Conservation (phyloP, 139 green algal species). For the Chlorella sp. region DNA sequence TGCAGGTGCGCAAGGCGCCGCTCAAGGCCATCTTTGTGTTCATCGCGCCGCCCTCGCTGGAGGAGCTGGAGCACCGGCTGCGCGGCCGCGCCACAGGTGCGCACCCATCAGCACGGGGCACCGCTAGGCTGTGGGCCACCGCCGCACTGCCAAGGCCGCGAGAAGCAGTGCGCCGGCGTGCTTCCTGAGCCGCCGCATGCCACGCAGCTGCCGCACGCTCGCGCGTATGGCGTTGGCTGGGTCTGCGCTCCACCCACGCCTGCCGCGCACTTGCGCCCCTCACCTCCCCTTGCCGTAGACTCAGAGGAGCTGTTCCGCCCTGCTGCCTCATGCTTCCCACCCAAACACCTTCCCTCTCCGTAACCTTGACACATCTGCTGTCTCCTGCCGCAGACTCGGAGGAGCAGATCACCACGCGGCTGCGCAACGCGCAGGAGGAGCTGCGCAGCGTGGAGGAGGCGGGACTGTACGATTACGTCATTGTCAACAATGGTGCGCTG, state of each 20-base stretch:
- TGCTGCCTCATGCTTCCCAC: background rate
- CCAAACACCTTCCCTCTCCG: too few species aligned
- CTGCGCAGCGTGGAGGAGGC: conserved; percentile 53
- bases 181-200: too few species aligned
- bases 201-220: too few species aligned
- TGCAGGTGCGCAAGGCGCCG: conserved; percentile 53
- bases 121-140: too few species aligned
- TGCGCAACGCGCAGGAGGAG: conserved; percentile 71
- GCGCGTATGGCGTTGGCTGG: too few species aligned
- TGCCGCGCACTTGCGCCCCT: too few species aligned
- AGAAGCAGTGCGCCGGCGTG: too few species aligned
- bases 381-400: conserved; percentile 64
- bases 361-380: background rate
- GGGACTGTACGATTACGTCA: conserved; percentile 77
- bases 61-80: conserved; percentile 81
- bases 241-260: too few species aligned
- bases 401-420: conserved; percentile 76
- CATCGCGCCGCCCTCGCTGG: conserved; percentile 76
- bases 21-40: conserved; percentile 87
- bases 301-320: too few species aligned
- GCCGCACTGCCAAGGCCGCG: too few species aligned
- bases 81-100: conserved; percentile 72
- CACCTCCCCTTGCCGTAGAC: too few species aligned
- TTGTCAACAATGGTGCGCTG: conserved; percentile 67
- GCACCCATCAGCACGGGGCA: too few species aligned